phyloP scores from a whole-genome alignment of 1,139 yeast species.

The Suhomyces coccinellae region DNA sequence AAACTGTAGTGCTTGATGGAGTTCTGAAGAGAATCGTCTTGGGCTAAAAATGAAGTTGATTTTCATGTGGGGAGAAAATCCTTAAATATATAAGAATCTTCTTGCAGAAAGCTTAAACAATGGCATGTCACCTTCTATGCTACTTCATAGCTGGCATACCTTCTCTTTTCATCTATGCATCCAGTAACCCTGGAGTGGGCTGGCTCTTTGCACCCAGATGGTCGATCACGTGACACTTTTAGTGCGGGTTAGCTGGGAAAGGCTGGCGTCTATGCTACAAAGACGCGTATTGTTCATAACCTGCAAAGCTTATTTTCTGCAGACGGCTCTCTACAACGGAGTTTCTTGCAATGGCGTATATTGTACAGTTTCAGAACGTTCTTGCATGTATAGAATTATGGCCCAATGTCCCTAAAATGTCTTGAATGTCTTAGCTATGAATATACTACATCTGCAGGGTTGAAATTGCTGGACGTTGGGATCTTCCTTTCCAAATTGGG shows the following conservation, averaged over 20 bases:
- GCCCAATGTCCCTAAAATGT: not conserved
- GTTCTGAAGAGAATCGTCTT: too few species aligned
- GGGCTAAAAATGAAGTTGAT: not conserved
- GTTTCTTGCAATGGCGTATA: not conserved
- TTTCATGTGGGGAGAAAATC: not conserved
- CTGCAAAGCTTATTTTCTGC: not conserved
- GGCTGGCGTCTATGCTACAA: not conserved
- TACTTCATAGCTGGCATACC: conserved; percentile 5
- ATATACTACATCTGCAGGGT: too few species aligned
- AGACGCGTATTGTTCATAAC: not conserved
- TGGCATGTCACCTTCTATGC: not conserved
- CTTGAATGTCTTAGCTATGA: too few species aligned
- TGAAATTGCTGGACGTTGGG: too few species aligned
- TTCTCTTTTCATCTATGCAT: conserved; percentile 2
- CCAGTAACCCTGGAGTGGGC: conserved; percentile 11
- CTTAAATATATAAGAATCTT: conserved; percentile 2
- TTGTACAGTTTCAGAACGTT: too few species aligned
- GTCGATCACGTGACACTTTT: conserved; percentile 9
- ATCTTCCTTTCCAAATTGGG: too few species aligned
- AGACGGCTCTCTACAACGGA: not conserved
- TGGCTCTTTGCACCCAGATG: conserved; percentile 8
- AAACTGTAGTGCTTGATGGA: not conserved
- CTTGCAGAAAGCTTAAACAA: not conserved
- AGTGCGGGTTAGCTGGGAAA: not conserved
- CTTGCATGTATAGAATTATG: not conserved